These are phyloP conservation scores for Thielaviopsis populi DNA, from an alignment of 2,329 filamentous ascomycete genomes.

Conservation along the genomic window DNA sequence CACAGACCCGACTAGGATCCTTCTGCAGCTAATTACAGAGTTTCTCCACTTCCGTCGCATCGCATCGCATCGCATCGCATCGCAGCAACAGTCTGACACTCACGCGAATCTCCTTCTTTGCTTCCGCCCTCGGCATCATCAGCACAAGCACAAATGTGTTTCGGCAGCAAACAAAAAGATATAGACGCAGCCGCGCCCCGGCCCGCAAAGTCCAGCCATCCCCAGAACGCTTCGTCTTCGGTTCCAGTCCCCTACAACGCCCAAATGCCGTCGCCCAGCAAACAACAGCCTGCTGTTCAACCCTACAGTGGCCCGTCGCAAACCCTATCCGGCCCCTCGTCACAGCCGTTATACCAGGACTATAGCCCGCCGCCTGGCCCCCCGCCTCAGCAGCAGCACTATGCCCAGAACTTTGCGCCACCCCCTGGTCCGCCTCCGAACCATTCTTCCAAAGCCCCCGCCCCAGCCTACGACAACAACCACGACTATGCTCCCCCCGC, in stretches of 20 bases:
- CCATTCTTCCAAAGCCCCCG: not conserved
- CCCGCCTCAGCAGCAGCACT: conserved; percentile 24
- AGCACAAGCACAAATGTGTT: conserved; percentile 30
- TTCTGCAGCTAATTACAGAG: not conserved
- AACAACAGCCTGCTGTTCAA: conserved; percentile 8
- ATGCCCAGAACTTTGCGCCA: conserved; percentile 23
- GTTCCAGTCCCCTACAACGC: not conserved
- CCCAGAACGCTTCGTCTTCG: conserved; percentile 10
- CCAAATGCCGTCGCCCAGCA: not conserved
- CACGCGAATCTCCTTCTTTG: not conserved
- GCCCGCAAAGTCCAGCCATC: conserved; percentile 19
- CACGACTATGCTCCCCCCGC: conserved; percentile 24
- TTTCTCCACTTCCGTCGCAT: not conserved
- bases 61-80: not conserved
- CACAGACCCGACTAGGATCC: not conserved
- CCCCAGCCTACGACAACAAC: conserved; percentile 15
- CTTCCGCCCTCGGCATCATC: too few relatives aligned
- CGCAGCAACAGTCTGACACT: not conserved
- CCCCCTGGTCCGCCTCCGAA: conserved; percentile 25
- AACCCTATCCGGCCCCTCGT: not conserved
- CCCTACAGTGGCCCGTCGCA: too few relatives aligned
- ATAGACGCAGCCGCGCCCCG: conserved; percentile 23
- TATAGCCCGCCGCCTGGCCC: conserved; percentile 22
- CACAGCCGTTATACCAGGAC: not conserved
- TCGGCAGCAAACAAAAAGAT: conserved; percentile 31